Base-by-base conservation (phyloP, 2,329 filamentous ascomycete genomes). In the Fusarium ramigenum region DNA sequence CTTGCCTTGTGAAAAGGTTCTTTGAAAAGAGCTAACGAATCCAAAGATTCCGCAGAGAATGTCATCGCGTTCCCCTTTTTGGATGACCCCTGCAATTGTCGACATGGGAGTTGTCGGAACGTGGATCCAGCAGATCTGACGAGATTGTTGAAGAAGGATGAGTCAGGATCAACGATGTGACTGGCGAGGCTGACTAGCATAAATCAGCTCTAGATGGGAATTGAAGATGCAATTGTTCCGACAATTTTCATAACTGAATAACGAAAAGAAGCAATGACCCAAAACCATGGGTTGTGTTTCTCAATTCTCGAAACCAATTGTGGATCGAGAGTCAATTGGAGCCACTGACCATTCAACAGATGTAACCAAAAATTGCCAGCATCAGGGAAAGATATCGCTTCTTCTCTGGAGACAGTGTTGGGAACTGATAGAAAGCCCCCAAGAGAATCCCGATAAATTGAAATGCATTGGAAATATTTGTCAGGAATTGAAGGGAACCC, bases 61-160 rank as follows among this genome's bases (percentile, higher is more conserved):
- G 68, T 69, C 58, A 63, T 63, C 72, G 69, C 65, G 70, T 71
- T 74, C 61, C 60, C 47, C 57, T 69, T 60, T 56, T 25, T 37
- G 70, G 56, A 36, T 52, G 30, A 47, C 63, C 60, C 42, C 30
- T 69, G 42, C 34, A 39, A 14, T 32, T n/a, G 30, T 53, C 39
- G 46, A 40, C 59, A 62, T 43, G 67, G n/a, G 50, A 61, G 39
- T 52, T 43, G 42, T 69, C 34, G 44, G 64, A 54, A 60, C 53
- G 39, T 64, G 50, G 32, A 43, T 44, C 37, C 19, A 44, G 39
- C 10, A 62, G 43, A 42, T 49, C 49, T 58, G 43, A 44, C 53
- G 49, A 52, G n/a, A 47, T 68, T 69, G 39, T 37, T 54, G 21
- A 50, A 36, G 23, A 50, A 32, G 40, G 34, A 54, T 56, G 68